phyloP scores from a whole-genome alignment of 1,139 yeast genomes.

The Yamadazyma sp. region DNA sequence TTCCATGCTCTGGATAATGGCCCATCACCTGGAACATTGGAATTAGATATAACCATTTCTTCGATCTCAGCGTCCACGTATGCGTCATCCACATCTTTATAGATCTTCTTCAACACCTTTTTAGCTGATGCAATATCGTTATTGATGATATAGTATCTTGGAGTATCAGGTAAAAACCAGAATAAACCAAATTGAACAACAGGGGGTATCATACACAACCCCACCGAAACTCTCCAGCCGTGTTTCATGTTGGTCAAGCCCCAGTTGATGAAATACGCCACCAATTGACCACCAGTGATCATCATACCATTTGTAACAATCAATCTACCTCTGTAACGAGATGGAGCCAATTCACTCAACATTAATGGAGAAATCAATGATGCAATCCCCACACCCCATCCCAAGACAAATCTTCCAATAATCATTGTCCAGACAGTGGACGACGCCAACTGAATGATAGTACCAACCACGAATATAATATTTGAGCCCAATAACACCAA shows the following conservation, averaged over 20 bases:
- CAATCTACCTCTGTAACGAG: constrained; percentile 84
- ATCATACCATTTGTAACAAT: constrained; percentile 68
- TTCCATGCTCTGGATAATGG: constrained; percentile 56
- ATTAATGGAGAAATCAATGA: constrained; percentile 88
- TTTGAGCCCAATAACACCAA: constrained; percentile 79
- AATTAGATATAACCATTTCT: constrained; percentile 57
- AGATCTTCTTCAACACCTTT: constrained; percentile 58
- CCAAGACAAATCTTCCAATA: constrained; percentile 86
- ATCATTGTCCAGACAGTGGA: constrained; percentile 88
- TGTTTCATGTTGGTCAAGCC: constrained; percentile 70
- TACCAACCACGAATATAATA: constrained; percentile 76
- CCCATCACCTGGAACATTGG: constrained; percentile 62
- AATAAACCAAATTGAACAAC: constrained; percentile 73
- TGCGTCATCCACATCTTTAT: constrained; percentile 55
- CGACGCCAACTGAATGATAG: constrained; percentile 78
- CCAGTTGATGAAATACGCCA: constrained; percentile 92
- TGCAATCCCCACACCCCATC: constrained; percentile 95
- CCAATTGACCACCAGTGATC: constrained; percentile 87
- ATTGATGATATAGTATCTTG: constrained; percentile 78
- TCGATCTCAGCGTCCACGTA: constrained; percentile 57
- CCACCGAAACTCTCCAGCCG: constrained; percentile 94
- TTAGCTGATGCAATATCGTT: constrained; percentile 66
- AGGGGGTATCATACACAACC: constrained; percentile 86
- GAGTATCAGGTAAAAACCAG: constrained; percentile 90
- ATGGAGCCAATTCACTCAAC: constrained; percentile 90